phyloP scores from a whole-genome alignment of 441 rosid genomes.

The Erodium moschatum region DNA sequence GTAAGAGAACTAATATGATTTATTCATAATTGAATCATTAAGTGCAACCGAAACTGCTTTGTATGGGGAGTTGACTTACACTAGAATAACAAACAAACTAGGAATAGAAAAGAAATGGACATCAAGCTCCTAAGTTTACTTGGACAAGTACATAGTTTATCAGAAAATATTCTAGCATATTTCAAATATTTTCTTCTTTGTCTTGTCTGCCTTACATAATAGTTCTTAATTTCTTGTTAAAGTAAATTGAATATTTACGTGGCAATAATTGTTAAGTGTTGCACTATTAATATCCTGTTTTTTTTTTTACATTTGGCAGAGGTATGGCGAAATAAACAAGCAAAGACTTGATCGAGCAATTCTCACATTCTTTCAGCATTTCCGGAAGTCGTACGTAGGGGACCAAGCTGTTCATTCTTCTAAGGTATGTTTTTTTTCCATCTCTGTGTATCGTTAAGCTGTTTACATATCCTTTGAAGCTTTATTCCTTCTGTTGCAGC shows the following conservation, averaged over 20 bases:
- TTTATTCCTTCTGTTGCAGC: slow-evolving; percentile 61
- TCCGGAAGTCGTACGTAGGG: slow-evolving; percentile 93
- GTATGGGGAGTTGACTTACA: no score
- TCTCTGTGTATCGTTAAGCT: slow-evolving; percentile 8
- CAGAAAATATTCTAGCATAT: no score
- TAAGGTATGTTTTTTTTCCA: slow-evolving; percentile 45
- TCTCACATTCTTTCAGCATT: slow-evolving; percentile 94
- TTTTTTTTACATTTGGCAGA: slow-evolving; percentile 36
- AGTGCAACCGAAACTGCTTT: no score
- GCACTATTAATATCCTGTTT: not conserved
- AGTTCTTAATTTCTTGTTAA: not conserved
- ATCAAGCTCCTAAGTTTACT: no score
- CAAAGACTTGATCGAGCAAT: slow-evolving; percentile 99
- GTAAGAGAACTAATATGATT: no score
- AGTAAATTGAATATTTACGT: not conserved
- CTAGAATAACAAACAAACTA: no score
- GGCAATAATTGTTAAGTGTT: not conserved
- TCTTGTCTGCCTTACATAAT: no score
- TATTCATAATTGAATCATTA: no score
- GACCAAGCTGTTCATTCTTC: slow-evolving; percentile 99
- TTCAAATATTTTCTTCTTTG: no score
- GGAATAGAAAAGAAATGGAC: no score
- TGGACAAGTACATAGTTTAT: no score
- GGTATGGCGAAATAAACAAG: slow-evolving; percentile 82
- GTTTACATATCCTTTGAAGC: slow-evolving; percentile 27